Evolutionary conservation across 257 asterid genomes (phyloP), one percentile per base, ranked within the genome.

Genomic region (Solanum microdontum): DNA sequence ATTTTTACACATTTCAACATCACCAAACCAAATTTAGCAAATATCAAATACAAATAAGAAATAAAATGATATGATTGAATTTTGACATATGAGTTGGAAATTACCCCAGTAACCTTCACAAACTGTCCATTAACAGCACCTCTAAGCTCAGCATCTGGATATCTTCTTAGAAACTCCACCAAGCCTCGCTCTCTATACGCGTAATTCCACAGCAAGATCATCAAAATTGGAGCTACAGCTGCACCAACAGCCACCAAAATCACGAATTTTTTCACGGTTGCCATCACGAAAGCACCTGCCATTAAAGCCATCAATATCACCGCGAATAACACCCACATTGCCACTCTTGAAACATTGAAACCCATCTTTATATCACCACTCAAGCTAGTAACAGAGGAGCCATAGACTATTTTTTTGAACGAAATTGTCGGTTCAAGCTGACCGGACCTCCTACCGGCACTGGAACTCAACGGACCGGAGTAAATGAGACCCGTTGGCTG

Each of bases 71-170:
- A 72, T 1, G 23, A 33, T 9, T 33, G 79, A 30, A 32, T 17
- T 72, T 72, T 32, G 55, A 32, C 39, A n/a, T 64, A n/a, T 40
- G 83, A 70, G 70, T 28, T 23, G 7, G 73, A 72, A 70, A 86
- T 86, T 94, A 95, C 98, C 97, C 98, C 98, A 45, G 98, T 93
- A 89, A 94, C 96, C 92, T 95, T 95, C 88, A 95, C 96, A 91
- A 79, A 93, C 91, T 94, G 97, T 45, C 98, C 98, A 92, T 95
- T 98, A 75, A 92, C 88, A 79, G 97, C 98, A 64, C 95, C 95
- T 90, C 98, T 91, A 82, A 94, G 96, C 94, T 94, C 98, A 60
- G 93, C 93, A 86, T 94, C 93, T 6, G 95, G 94, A 88, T 90
- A 90, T 75, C 88, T 90, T 79, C 86, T 90, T 87, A 95, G 77